These are phyloP conservation scores for Cordyceps cicadae DNA, from an alignment of 2,329 filamentous ascomycete genomes.

Conservation along the genomic window DNA sequence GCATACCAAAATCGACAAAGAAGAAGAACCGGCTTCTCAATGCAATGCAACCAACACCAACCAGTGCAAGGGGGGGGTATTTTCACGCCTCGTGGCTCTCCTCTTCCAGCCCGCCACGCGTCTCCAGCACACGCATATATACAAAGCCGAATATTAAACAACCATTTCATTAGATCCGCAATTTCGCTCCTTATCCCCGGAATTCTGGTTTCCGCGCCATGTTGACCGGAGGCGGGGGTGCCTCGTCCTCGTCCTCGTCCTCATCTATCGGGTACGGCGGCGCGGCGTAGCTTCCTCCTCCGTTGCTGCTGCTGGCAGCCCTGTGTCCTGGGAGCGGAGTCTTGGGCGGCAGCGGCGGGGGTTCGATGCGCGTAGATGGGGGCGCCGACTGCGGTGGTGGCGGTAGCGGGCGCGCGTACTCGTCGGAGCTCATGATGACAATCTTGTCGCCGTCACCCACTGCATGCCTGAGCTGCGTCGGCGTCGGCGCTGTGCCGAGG, in stretches of 20 bases:
- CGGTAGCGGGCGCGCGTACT: conserved; percentile 37
- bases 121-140: background rate
- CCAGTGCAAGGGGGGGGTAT: background rate
- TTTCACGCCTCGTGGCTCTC: background rate
- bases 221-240: conserved; percentile 75
- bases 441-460: conserved; percentile 56
- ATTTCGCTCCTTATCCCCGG: conserved; percentile 29
- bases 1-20: background rate
- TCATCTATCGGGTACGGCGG: conserved; percentile 71
- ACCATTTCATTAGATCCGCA: background rate
- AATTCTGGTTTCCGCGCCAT: conserved; percentile 79
- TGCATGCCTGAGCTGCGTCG: conserved; percentile 48
- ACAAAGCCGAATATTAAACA: background rate
- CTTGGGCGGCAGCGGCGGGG: conserved; percentile 70
- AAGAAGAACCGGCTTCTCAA: background rate
- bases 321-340: conserved; percentile 56
- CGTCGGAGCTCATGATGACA: conserved; percentile 52
- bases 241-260: conserved; percentile 50
- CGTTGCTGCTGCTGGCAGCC: conserved; percentile 8
- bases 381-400: conserved; percentile 25
- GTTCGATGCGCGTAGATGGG: conserved; percentile 38
- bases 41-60: background rate
- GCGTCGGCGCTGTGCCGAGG: conserved; percentile 48
- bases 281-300: conserved; percentile 18
- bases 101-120: background rate